These are phyloP conservation scores for Lactarius sp. DNA, from an alignment of 768 basidiomycete species.

Conservation along the genomic window DNA sequence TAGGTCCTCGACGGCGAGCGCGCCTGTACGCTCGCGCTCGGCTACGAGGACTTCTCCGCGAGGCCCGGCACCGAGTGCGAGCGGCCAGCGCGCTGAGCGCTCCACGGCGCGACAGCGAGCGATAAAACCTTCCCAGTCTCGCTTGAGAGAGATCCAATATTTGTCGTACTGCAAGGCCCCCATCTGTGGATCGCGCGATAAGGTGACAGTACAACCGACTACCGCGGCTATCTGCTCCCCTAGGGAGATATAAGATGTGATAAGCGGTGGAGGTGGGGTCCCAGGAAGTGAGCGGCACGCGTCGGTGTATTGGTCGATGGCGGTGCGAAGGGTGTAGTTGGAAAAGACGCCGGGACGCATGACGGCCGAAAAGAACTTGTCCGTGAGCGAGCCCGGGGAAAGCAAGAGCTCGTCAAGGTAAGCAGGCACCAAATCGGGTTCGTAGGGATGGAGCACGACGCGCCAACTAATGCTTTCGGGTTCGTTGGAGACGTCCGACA, in stretches of 20 bases:
- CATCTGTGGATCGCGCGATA: slow-evolving; percentile 69
- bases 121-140: slow-evolving; percentile 96
- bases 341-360: slow-evolving; percentile 90
- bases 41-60: slow-evolving; percentile 51
- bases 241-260: slow-evolving; percentile 57
- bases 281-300: slow-evolving; percentile 64
- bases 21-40: slow-evolving; percentile 73
- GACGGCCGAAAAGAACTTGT: slow-evolving; percentile 76
- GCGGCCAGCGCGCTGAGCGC: slow-evolving; percentile 76
- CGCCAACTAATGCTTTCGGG: slow-evolving; percentile 44
- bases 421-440: slow-evolving; percentile 76
- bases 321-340: slow-evolving; percentile 69
- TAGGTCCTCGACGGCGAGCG: slow-evolving; percentile 59
- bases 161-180: slow-evolving; percentile 73
- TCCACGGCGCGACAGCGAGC: slow-evolving; percentile 89
- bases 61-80: slow-evolving; percentile 51
- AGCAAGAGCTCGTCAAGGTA: slow-evolving; percentile 82
- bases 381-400: slow-evolving; percentile 63
- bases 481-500: slow-evolving; percentile 34
- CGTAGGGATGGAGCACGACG: slow-evolving; percentile 55
- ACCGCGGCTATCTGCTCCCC: slow-evolving; percentile 75
- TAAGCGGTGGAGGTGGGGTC: slow-evolving; percentile 50
- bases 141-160: slow-evolving; percentile 79
- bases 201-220: slow-evolving; percentile 79
- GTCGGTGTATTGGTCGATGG: slow-evolving; percentile 77